Evolutionary conservation across 106 monocot species (phyloP).

Genomic region (Dioscorea zingiberensis): DNA sequence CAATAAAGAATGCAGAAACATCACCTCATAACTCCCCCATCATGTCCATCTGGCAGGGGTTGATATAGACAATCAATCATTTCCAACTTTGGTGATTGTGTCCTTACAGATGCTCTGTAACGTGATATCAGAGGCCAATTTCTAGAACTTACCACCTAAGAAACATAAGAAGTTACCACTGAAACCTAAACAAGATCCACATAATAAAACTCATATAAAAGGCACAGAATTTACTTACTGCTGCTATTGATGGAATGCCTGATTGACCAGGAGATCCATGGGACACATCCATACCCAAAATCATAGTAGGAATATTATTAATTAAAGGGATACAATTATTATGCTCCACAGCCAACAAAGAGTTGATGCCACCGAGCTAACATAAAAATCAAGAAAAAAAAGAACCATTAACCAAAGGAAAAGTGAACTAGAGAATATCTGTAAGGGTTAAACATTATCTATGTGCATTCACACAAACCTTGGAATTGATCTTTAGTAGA

Average conservation of each 20-base stretch:
- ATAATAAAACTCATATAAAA: background rate
- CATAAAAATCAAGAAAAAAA: slow-evolving; percentile 3
- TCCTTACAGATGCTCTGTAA: slow-evolving; percentile 73
- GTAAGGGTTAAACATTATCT: background rate
- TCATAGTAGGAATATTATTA: slow-evolving; percentile 52
- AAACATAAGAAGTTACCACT: background rate
- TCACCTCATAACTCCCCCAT: slow-evolving; percentile 68
- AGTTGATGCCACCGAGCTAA: slow-evolving; percentile 69
- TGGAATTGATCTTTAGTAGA: slow-evolving; percentile 76
- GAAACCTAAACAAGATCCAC: background rate
- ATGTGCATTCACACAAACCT: slow-evolving; percentile 24
- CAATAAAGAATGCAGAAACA: background rate
- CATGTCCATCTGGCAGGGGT: slow-evolving; percentile 40
- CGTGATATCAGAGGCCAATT: slow-evolving; percentile 67
- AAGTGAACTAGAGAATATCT: background rate
- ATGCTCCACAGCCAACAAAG: slow-evolving; percentile 38
- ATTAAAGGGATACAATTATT: slow-evolving; percentile 36
- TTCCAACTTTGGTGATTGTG: slow-evolving; percentile 68
- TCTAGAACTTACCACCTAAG: slow-evolving; percentile 79
- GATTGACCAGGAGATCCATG: slow-evolving; percentile 61
- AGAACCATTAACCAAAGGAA: background rate
- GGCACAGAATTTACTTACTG: slow-evolving; percentile 26
- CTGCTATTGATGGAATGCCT: slow-evolving; percentile 71
- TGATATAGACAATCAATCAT: slow-evolving; percentile 72
- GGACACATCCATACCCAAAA: slow-evolving; percentile 73